Base-by-base conservation (phyloP, 1,284 basidiomycete species). In the Cryptococcus sp. region DNA sequence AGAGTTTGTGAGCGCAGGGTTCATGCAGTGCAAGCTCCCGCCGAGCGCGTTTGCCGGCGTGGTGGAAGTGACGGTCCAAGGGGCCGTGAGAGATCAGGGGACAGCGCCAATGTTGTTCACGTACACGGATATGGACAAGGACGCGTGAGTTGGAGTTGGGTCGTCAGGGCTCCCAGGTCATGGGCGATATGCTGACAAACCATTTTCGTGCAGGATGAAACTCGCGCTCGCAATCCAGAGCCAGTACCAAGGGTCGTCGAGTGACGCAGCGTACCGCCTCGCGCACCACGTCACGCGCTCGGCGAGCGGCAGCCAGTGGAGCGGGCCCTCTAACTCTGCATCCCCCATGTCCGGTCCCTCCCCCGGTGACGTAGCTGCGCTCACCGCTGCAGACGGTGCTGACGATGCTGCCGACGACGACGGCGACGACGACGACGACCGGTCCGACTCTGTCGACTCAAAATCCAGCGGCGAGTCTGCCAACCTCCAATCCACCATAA, bases 1-100 rank as follows among this genome's bases (percentile, higher is more conserved):
- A 0, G 87, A 90, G 64, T 83, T 89, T 40, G 97, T 93, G 88
- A 91, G 90, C 67, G 87, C 91, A 59, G 95, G 92, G 66, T 95
- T 95, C 40, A 82, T 98, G 4, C 89, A 97, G 13, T 98, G 95
- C 73, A 79, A 95, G 39, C 76, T 98, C 49, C 96, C 96, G 2
- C 91, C 96, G 0, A 84, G 87, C 55, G 81, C 86, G 1, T 80
- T 82, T 46, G 84, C 94, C 3, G 96, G 95, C 2, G 85, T 89
- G 6, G 95, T 98, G n/a, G 83, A 86, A 1, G 95, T 98, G 3
- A 88, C 85, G 8, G 81, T 89, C 88, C 69, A 86, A 87, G 70
- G 88, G 16, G 53, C 59, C 60, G 46, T 60, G 42, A 55, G 44
- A 33, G 48, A 61, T 39, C 57, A 62, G 5, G 66, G 65, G 4